Percentiles rank a stretch among this genome's conserved stretches.
phyloP scores from a whole-genome alignment of 192 early-diverging fungal species.

The Linnemannia hyalina region DNA sequence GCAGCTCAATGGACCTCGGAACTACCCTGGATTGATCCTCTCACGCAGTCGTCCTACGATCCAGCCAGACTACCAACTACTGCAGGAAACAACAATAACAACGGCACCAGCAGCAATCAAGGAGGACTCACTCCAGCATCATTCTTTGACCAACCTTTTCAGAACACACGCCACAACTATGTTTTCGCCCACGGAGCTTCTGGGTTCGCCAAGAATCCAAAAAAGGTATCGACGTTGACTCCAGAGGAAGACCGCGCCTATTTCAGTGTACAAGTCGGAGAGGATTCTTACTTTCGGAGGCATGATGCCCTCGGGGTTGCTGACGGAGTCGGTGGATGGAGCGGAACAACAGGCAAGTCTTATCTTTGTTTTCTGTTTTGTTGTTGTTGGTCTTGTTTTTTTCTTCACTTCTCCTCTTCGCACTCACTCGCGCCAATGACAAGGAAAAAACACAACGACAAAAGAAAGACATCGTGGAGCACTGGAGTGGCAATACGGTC shows the following conservation, averaged over 20 bases:
- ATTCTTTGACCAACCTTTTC: conserved; percentile 51
- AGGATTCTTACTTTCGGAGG: conserved; percentile 94
- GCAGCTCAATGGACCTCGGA: conserved; percentile 35
- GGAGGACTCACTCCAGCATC: conserved; percentile 4
- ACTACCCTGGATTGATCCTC: conserved; percentile 50
- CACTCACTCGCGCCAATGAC: not conserved
- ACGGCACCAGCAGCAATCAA: not conserved
- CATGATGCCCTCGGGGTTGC: conserved; percentile 92
- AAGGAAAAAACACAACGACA: not conserved
- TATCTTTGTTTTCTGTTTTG: not conserved
- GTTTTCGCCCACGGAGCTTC: conserved; percentile 64
- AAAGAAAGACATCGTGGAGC: not conserved
- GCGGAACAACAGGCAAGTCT: conserved; percentile 64
- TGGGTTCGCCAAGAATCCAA: conserved; percentile 63
- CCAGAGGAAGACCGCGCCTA: conserved; percentile 66
- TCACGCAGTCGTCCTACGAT: conserved; percentile 25
- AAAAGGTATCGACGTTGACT: conserved; percentile 38
- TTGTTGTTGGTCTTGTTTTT: not conserved
- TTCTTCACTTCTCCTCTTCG: not conserved
- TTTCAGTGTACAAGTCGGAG: conserved; percentile 81
- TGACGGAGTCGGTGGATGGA: conserved; percentile 98
- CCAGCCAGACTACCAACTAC: conserved; percentile 16
- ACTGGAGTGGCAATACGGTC: not conserved
- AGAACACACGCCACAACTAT: conserved; percentile 57
- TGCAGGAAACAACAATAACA: conserved; percentile 10